Evolutionary conservation across 2,329 filamentous ascomycete species (phyloP), one percentile per base, ranked within the genome.

Genomic region (Fusarium torulosum): DNA sequence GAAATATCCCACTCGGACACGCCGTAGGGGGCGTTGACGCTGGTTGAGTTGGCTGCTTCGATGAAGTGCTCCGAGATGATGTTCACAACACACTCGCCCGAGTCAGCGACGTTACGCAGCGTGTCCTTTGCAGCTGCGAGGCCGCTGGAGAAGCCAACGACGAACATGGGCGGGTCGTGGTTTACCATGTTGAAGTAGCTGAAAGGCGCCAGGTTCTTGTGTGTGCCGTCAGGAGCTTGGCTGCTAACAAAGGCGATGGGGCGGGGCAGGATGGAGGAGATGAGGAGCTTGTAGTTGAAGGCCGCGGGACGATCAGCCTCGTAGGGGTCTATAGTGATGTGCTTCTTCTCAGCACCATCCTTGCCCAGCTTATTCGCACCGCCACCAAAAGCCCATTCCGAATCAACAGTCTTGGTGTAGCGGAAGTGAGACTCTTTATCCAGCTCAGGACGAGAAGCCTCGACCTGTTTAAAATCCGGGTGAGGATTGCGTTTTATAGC

Each of bases 261-360:
- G 14, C 95, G 88, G 1, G 95, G 95, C 17, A 94, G 86, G 69
- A 97, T 88, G 66, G 88, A 89, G 19, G 89, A 92, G 78, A 97
- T 97, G 63, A 97, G 83, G 15, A 97, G 86, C 80, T 97, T 97
- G 86, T 98, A 97, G 84, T 97, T 97, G 80, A 86, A 88, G 2
- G 83, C 80, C 0, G 87, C 80, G 0, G 88, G 85, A 1, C 94
- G 86, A 31, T 89, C 91, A 27, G 88, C 81, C 56, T 85, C 90
- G 76, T 94, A 89, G 0, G 94, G 94, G 78, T 97, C 90, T 72
- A 97, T 97, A 74, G 89, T 82, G 67, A 95, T 79, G 80, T 97
- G 92, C 60, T 88, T 86, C 54, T 69, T 60, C 53, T 44, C 59
- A 7, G 15, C 29, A 21, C 29, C 60, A 19, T 69, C 59, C 38